phyloP scores from a whole-genome alignment of 169 alveolate species.

The Cryptosporidium bovis region DNA sequence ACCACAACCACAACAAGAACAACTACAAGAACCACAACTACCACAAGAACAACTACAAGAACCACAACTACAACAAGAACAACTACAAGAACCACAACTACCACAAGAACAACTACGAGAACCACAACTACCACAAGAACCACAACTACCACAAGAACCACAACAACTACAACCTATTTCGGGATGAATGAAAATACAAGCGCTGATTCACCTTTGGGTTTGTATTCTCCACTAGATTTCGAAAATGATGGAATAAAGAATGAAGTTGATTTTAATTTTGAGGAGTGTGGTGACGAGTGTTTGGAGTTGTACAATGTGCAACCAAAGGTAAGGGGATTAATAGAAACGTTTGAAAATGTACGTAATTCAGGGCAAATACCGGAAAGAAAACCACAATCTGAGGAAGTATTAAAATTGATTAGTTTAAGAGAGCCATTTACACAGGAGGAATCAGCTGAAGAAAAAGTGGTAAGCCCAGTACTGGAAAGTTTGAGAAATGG shows the following conservation, averaged over 20 bases:
- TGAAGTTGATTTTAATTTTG: background rate
- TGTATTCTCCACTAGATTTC: background rate
- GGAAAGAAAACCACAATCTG: background rate
- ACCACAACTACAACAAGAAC: background rate
- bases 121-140: background rate
- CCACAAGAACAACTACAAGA: background rate
- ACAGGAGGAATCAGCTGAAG: background rate
- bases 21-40: background rate
- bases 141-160: conserved; percentile 14
- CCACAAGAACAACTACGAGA: background rate
- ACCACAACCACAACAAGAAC: background rate
- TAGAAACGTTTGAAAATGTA: background rate
- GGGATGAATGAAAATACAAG: background rate
- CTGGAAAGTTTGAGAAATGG: conserved; percentile 36
- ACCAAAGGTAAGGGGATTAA: conserved; percentile 15
- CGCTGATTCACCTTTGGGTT: background rate
- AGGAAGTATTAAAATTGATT: background rate
- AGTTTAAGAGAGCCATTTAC: background rate
- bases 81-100: background rate
- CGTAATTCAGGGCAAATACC: background rate
- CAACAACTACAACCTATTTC: conserved; percentile 17
- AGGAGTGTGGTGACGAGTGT: conserved; percentile 24
- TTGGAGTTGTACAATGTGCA: conserved; percentile 5
- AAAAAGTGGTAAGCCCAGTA: conserved; percentile 25
- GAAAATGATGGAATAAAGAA: background rate